A percentile compares a stretch with the other conserved stretches of the same genome.
These are phyloP conservation scores for Psophocarpus tetragonolobus DNA, from an alignment of 306 rosid species.

Conservation along the genomic window DNA sequence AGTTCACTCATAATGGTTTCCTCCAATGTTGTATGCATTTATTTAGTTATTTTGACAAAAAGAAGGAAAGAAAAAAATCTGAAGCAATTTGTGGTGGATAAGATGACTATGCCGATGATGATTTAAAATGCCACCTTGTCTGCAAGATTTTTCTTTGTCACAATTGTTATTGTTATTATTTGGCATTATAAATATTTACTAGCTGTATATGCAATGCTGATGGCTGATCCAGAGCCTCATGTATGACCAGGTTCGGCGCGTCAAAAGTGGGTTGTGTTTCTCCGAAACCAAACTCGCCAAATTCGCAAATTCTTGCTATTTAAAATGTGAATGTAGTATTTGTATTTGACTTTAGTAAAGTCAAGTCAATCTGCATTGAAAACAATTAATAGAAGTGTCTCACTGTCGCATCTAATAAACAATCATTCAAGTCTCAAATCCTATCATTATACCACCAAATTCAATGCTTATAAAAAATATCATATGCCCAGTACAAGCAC, in stretches of 20 bases:
- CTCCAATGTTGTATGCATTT: neutral
- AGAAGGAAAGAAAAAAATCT: neutral
- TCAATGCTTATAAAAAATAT: neutral
- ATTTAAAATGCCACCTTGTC: neutral
- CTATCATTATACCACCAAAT: neutral
- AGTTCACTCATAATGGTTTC: neutral
- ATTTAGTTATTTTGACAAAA: neutral
- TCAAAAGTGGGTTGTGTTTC: neutral
- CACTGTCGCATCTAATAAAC: neutral
- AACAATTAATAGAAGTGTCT: neutral
- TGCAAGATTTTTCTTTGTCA: neutral
- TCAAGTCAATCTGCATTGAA: neutral
- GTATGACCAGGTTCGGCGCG: neutral
- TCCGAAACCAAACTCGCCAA: neutral
- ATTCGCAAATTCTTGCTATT: no score
- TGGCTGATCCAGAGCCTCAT: neutral
- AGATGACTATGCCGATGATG: neutral
- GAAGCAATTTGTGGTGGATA: neutral
- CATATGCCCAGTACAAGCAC: neutral
- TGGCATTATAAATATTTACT: neutral
- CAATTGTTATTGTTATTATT: neutral
- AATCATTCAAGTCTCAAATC: neutral
- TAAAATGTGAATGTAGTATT: no score
- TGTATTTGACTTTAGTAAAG: neutral
- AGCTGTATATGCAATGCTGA: neutral